Conservation (phyloP, 768 basidiomycete species). For the Kwoniella dendrophila region DNA sequence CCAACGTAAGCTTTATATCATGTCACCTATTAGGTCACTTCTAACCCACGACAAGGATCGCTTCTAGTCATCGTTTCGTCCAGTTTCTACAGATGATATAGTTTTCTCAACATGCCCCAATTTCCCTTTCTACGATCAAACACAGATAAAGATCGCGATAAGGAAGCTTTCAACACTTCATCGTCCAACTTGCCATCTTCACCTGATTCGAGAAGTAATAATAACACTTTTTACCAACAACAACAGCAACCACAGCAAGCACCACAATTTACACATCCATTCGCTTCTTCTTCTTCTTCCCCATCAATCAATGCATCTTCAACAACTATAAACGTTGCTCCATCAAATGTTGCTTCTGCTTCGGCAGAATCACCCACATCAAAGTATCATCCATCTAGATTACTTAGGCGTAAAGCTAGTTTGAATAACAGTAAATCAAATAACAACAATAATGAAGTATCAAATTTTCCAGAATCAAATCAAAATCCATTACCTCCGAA, state of each 20-base stretch:
- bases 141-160: conserved; percentile 17
- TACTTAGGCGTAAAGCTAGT: conserved; percentile 31
- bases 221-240: not conserved
- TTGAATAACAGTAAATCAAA: conserved; percentile 10
- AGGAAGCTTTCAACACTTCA: not conserved
- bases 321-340: conserved; percentile 5
- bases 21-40: no score
- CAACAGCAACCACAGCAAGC: not conserved
- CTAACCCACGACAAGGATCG: no score
- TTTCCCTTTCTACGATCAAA: conserved; percentile 21
- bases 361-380: conserved; percentile 16
- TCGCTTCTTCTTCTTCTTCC: conserved; percentile 5
- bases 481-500: conserved; percentile 12
- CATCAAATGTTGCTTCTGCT: not conserved
- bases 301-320: not conserved
- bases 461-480: not conserved
- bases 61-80: not conserved
- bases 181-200: not conserved
- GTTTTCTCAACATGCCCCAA: conserved; percentile 10
- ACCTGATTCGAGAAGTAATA: no score
- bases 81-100: not conserved
- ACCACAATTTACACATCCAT: conserved; percentile 12
- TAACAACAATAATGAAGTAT: no score
- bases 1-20: no score
- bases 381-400: conserved; percentile 30